Evolutionary conservation across 805 yeast genomes (phyloP).

Genomic region (Myxozyma udenii): DNA sequence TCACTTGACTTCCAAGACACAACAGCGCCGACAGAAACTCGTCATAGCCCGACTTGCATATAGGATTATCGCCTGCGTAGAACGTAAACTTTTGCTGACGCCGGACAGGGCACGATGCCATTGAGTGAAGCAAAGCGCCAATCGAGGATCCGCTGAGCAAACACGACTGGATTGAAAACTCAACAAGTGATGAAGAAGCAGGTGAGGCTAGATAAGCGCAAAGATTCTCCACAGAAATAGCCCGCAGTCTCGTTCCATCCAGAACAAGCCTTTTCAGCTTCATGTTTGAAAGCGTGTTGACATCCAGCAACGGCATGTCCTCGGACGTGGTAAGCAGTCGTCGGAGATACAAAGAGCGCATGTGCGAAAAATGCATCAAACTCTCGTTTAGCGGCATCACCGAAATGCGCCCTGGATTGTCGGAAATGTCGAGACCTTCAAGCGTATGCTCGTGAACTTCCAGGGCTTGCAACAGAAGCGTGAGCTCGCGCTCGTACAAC

Average conservation of each 20-base stretch:
- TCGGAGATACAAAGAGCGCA: conserved; percentile 23
- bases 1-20: conserved; percentile 9
- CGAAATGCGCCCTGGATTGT: conserved; percentile 32
- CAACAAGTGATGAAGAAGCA: conserved; percentile 16
- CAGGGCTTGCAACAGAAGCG: conserved; percentile 28
- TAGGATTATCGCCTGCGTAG: conserved; percentile 30
- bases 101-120: conserved; percentile 16
- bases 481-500: conserved; percentile 31
- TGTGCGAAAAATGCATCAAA: conserved; percentile 23
- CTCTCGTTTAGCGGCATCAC: conserved; percentile 28
- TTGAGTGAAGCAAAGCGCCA: conserved; percentile 24
- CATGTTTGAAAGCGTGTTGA: conserved; percentile 26
- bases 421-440: conserved; percentile 31
- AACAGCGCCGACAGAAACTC: conserved; percentile 11
- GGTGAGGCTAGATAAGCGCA: conserved; percentile 15
- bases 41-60: conserved; percentile 21
- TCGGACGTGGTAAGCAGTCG: conserved; percentile 25
- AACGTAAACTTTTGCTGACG: conserved; percentile 21
- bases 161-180: conserved; percentile 31
- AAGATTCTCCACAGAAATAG: conserved; percentile 24
- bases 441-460: conserved; percentile 31
- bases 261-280: conserved; percentile 26
- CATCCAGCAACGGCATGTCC: conserved; percentile 25
- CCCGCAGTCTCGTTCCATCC: conserved; percentile 28
- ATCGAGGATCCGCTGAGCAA: conserved; percentile 25